Conservation (phyloP, 2,329 filamentous ascomycete species). For the Aspergillus thermomutatus region DNA sequence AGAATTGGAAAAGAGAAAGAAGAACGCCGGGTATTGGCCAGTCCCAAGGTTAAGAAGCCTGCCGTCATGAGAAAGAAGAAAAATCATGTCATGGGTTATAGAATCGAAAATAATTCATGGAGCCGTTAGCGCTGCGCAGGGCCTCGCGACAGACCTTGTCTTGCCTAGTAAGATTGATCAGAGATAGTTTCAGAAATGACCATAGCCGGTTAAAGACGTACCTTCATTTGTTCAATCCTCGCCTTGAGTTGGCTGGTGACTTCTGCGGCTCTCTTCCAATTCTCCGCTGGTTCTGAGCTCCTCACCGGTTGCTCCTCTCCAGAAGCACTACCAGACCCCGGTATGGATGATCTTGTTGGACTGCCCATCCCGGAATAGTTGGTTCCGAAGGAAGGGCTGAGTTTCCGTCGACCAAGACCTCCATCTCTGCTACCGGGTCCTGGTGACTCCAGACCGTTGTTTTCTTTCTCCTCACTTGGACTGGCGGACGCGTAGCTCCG, state of each 20-base stretch:
- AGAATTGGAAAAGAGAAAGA: slow-evolving; percentile 4
- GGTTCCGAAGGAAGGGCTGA: slow-evolving; percentile 42
- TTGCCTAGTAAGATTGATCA: slow-evolving; percentile 31
- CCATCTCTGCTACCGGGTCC: slow-evolving; percentile 28
- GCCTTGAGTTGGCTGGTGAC: slow-evolving; percentile 97
- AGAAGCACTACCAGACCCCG: slow-evolving; percentile 35
- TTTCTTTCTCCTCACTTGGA: slow-evolving; percentile 74
- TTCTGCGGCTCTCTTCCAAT: slow-evolving; percentile 95
- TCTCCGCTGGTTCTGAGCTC: slow-evolving; percentile 66
- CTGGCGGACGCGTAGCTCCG: slow-evolving; percentile 47
- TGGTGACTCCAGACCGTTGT: slow-evolving; percentile 45
- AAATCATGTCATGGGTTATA: slow-evolving; percentile 16
- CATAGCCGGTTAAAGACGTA: slow-evolving; percentile 12
- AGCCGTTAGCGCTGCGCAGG: slow-evolving; percentile 34
- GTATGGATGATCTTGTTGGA: slow-evolving; percentile 34
- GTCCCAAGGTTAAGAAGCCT: neutral
- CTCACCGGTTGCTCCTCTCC: slow-evolving; percentile 32
- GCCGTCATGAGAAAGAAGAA: neutral
- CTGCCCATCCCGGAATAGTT: slow-evolving; percentile 36
- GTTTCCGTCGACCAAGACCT: slow-evolving; percentile 39
- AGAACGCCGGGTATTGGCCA: slow-evolving; percentile 1
- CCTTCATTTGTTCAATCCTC: slow-evolving; percentile 98
- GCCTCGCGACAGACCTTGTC: slow-evolving; percentile 43
- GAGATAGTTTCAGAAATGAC: neutral
- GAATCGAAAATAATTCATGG: slow-evolving; percentile 17